Conservation (phyloP, 2,329 filamentous ascomycete species). For the Diplocarpon rosae region DNA sequence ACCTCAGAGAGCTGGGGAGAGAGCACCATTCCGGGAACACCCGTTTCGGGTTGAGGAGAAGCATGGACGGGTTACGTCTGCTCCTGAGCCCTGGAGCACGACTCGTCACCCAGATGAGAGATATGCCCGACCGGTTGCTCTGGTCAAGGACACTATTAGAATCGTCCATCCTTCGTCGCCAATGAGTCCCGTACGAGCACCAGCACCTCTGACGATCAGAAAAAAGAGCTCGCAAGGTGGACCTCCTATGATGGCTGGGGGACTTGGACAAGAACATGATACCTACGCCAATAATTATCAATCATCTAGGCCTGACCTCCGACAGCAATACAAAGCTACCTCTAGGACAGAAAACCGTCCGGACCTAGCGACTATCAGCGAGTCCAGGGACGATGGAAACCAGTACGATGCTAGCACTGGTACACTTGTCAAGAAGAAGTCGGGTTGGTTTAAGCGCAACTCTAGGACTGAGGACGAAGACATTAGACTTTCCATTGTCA, state of each 20-base stretch:
- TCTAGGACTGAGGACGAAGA: conserved; percentile 21
- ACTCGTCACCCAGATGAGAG: conserved; percentile 8
- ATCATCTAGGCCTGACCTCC: conserved; percentile 12
- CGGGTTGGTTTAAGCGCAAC: conserved; percentile 26
- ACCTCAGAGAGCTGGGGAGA: conserved; percentile 9
- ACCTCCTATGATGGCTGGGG: conserved; percentile 10
- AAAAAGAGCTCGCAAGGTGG: conserved; percentile 23
- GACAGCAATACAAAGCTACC: conserved; percentile 16
- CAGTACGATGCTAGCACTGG: conserved; percentile 16
- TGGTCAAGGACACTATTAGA: conserved; percentile 21
- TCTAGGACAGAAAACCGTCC: conserved; percentile 3
- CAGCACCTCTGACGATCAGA: conserved; percentile 25
- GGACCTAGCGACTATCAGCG: conserved; percentile 17
- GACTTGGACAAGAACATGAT: conserved; percentile 1
- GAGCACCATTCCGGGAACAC: conserved; percentile 6
- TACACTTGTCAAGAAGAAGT: conserved; percentile 23
- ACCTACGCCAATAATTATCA: neutral
- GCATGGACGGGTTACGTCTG: conserved; percentile 22
- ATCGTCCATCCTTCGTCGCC: conserved; percentile 21
- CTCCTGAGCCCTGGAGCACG: conserved; percentile 21
- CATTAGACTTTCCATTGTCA: conserved; percentile 9
- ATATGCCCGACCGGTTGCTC: conserved; percentile 7
- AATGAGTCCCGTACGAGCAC: conserved; percentile 22
- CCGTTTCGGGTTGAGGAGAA: conserved; percentile 11
- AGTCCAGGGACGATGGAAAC: conserved; percentile 9